These are phyloP conservation scores for Gastrolobium bilobum DNA, from an alignment of 306 rosid genomes.

Conservation along the genomic window DNA sequence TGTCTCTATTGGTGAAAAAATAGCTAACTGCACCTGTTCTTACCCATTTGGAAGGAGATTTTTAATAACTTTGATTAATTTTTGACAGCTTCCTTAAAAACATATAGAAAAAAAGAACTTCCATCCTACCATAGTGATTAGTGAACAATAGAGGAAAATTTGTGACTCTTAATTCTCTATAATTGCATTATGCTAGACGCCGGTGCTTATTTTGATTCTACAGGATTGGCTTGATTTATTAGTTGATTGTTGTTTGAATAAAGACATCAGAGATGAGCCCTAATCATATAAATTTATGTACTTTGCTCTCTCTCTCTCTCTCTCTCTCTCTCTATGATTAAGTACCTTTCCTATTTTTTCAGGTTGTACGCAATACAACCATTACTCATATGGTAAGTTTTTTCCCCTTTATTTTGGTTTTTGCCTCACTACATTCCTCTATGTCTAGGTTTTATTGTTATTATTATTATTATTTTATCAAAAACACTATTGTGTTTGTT, in stretches of 20 bases:
- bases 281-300: constrained; percentile 13
- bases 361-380: constrained; percentile 32
- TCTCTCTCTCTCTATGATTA: not conserved
- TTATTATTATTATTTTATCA: not conserved
- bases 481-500: constrained; percentile 9
- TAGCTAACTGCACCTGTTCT: not conserved
- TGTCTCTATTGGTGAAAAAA: constrained; percentile 25
- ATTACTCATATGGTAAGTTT: constrained; percentile 48
- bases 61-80: not conserved
- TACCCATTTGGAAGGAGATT: not conserved
- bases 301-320: not conserved
- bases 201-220: not conserved
- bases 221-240: not conserved
- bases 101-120: not conserved
- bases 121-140: not conserved
- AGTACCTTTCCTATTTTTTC: constrained; percentile 30
- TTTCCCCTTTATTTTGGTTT: not conserved
- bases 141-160: not conserved
- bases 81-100: not conserved
- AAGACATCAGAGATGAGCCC: constrained; percentile 6
- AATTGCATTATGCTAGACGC: not conserved
- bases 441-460: not conserved
- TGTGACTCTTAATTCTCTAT: constrained; percentile 5
- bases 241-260: not conserved
- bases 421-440: not conserved